phyloP scores from a whole-genome alignment of 345 rosid genomes.

The Moricandia arvensis region DNA sequence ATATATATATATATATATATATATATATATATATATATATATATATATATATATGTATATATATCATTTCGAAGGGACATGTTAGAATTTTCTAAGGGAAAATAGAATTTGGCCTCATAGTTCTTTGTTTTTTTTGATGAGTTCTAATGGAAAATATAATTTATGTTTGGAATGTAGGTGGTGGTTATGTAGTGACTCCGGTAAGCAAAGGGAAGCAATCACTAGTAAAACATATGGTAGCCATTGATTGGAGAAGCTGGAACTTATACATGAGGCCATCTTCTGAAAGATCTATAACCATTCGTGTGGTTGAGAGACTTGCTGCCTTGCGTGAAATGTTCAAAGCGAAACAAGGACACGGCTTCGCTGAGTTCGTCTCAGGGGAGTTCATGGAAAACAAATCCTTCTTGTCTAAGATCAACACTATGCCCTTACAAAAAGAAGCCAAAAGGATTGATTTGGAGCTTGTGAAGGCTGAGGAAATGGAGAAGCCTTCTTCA shows the following conservation, averaged over 20 bases:
- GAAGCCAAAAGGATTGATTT: conserved; percentile 27
- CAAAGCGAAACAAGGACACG: conserved; percentile 54
- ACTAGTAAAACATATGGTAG: conserved; percentile 86
- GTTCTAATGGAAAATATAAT: too few relatives aligned
- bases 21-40: too few relatives aligned
- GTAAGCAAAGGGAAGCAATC: conserved; percentile 66
- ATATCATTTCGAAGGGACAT: neutral
- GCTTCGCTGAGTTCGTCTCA: conserved; percentile 42
- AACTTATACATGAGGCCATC: conserved; percentile 61
- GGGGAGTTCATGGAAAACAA: conserved; percentile 40
- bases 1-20: too few relatives aligned
- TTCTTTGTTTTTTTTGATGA: too few relatives aligned
- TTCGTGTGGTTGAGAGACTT: conserved; percentile 77
- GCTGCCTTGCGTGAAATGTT: conserved; percentile 86
- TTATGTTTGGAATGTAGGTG: conserved; percentile 48
- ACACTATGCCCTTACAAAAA: conserved; percentile 30
- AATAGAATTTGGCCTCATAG: neutral
- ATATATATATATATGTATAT: too few relatives aligned
- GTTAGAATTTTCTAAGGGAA: neutral
- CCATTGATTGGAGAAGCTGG: conserved; percentile 91
- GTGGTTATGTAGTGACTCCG: conserved; percentile 86
- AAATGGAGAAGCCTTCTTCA: conserved; percentile 45
- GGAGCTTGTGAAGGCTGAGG: conserved; percentile 32
- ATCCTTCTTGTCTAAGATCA: conserved; percentile 32
- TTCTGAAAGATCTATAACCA: conserved; percentile 66